phyloP scores from a whole-genome alignment of 805 yeast genomes.

The Schizosaccharomyces cryophilus region DNA sequence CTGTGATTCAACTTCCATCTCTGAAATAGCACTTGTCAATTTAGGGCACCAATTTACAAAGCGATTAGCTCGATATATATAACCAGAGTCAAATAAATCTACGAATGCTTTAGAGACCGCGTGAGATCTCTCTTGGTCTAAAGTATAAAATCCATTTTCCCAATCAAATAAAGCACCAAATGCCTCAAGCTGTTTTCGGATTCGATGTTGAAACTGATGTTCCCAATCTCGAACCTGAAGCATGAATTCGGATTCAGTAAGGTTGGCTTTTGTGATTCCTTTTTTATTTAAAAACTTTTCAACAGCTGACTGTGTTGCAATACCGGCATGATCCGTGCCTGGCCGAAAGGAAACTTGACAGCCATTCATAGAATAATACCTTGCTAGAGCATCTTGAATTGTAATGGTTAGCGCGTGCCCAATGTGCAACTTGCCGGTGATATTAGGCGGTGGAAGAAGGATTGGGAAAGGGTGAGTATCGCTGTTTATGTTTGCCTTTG shows the following conservation, averaged over 20 bases:
- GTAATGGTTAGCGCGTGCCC: constrained; percentile 94
- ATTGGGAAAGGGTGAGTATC: not conserved
- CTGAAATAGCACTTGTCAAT: constrained; percentile 81
- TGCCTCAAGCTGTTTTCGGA: constrained; percentile 58
- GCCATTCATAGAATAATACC: constrained; percentile 93
- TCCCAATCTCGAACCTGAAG: not conserved
- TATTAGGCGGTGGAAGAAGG: constrained; percentile 71
- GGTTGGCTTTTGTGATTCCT: constrained; percentile 25
- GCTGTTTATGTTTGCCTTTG: not conserved
- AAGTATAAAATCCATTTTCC: constrained; percentile 80
- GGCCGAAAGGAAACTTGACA: constrained; percentile 80
- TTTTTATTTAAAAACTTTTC: constrained; percentile 76
- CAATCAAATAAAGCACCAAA: constrained; percentile 96
- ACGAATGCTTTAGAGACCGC: constrained; percentile 85
- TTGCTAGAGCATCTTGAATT: constrained; percentile 73
- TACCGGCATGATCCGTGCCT: constrained; percentile 98
- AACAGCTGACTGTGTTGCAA: constrained; percentile 93
- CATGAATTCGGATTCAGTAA: not conserved
- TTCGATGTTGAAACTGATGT: constrained; percentile 16
- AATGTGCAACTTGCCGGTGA: constrained; percentile 93
- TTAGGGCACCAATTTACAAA: constrained; percentile 92
- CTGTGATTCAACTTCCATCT: constrained; percentile 43
- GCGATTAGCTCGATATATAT: constrained; percentile 77
- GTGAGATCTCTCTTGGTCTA: constrained; percentile 49
- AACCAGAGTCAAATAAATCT: constrained; percentile 76